Evolutionary conservation across 805 yeast genomes (phyloP).

Genomic region (Candida succiphila): DNA sequence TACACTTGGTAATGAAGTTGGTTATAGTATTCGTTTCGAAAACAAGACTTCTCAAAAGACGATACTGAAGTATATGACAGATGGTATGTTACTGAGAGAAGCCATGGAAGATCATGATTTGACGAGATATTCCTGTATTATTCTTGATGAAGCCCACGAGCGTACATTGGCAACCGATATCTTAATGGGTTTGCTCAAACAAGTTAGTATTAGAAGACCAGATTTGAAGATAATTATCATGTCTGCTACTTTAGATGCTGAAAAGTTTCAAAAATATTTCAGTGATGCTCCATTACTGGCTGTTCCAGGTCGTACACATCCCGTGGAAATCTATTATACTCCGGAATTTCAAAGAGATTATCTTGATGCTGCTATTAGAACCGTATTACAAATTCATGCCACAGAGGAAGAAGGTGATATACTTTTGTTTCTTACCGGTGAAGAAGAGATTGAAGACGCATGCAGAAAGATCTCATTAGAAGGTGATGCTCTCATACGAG

Average conservation of each 20-base stretch:
- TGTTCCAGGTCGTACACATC: conserved; percentile 96
- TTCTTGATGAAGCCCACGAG: conserved; percentile 97
- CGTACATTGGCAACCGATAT: conserved; percentile 96
- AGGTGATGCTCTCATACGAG: conserved; percentile 81
- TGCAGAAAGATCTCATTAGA: conserved; percentile 82
- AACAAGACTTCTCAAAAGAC: conserved; percentile 77
- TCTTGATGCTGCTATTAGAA: conserved; percentile 88
- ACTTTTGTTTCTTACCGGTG: conserved; percentile 83
- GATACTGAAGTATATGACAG: conserved; percentile 91
- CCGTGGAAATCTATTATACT: conserved; percentile 94
- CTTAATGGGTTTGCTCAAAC: conserved; percentile 87
- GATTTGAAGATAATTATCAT: conserved; percentile 88
- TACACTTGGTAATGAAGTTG: conserved; percentile 84
- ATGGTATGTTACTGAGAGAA: conserved; percentile 95
- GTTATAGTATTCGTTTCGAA: conserved; percentile 91
- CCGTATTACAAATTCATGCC: conserved; percentile 93
- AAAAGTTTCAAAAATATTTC: conserved; percentile 86
- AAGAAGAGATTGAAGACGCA: conserved; percentile 96
- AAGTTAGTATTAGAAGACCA: conserved; percentile 67
- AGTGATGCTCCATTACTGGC: conserved; percentile 88
- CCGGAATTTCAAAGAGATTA: conserved; percentile 96
- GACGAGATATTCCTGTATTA: conserved; percentile 75
- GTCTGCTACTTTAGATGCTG: conserved; percentile 98
- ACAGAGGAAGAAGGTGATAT: conserved; percentile 93
- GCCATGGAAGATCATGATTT: conserved; percentile 94